phyloP scores from a whole-genome alignment of 495 filamentous ascomycete genomes.

The Mytilinidion resinicola region DNA sequence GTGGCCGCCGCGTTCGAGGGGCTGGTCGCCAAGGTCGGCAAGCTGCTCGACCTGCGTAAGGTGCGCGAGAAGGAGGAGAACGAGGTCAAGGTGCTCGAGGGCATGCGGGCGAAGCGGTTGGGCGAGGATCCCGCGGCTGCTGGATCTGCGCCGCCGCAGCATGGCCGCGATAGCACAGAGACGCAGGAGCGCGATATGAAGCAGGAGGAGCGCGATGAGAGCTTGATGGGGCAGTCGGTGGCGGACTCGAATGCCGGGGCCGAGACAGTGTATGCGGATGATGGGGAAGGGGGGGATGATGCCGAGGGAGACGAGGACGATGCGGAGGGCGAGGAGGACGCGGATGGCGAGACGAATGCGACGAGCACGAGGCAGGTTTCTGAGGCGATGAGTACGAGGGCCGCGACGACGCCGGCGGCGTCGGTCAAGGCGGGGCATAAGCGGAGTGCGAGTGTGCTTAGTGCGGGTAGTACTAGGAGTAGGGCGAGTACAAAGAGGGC shows the following conservation, averaged over 20 bases:
- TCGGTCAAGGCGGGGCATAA: conserved; percentile 45
- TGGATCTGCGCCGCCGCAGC: not conserved
- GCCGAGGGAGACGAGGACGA: conserved; percentile 13
- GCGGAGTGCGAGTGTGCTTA: conserved; percentile 70
- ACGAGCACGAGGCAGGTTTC: conserved; percentile 14
- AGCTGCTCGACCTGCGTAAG: conserved; percentile 76
- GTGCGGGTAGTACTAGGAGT: conserved; percentile 56
- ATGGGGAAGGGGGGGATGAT: conserved; percentile 1
- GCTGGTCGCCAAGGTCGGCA: conserved; percentile 65
- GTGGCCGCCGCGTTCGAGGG: conserved; percentile 77
- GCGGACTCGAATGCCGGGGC: not conserved
- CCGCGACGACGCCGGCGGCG: conserved; percentile 10
- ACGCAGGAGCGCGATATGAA: not conserved
- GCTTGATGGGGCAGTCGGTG: not conserved
- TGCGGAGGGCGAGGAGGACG: conserved; percentile 23
- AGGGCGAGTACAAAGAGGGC: conserved; percentile 54
- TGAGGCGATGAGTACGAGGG: conserved; percentile 21
- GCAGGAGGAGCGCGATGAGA: conserved; percentile 50
- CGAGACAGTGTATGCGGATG: conserved; percentile 35
- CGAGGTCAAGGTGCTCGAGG: conserved; percentile 69
- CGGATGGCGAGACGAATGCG: conserved; percentile 17
- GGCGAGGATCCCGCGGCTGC: conserved; percentile 10
- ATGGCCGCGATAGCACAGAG: too few species aligned
- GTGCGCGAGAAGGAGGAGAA: conserved; percentile 76
- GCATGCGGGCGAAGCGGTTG: conserved; percentile 30